Conservation (phyloP, 441 rosid genomes). For the Raphanus hybrid region DNA sequence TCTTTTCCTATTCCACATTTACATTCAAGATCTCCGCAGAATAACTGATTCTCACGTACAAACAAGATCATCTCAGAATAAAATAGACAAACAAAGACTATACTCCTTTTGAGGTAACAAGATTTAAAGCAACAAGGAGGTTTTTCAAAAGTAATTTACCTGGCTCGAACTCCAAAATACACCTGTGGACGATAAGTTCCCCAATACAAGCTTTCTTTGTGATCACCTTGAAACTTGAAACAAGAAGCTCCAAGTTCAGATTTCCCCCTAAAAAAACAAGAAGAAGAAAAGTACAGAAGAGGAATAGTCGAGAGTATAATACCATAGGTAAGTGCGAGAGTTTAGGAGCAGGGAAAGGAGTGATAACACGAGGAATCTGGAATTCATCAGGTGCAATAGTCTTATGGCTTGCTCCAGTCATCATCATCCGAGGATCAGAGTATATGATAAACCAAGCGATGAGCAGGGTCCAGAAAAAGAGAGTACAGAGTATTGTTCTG, state of each 20-base stretch:
- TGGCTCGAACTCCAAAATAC: constrained; percentile 91
- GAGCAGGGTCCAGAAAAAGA: not conserved
- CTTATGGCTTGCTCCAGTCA: constrained; percentile 49
- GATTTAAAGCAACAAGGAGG: not conserved
- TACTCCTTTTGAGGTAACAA: not conserved
- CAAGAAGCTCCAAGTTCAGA: constrained; percentile 8
- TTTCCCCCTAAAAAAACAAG: not conserved
- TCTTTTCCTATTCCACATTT: not conserved
- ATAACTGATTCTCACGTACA: not conserved
- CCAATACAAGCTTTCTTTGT: constrained; percentile 90
- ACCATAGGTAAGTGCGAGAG: constrained; percentile 78
- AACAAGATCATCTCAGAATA: not conserved
- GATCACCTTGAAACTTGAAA: constrained; percentile 87
- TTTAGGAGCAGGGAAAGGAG: constrained; percentile 86
- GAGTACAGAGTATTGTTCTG: not conserved
- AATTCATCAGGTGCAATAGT: constrained; percentile 34
- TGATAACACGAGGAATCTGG: constrained; percentile 67
- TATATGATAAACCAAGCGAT: not conserved
- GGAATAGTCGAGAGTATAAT: constrained; percentile 8
- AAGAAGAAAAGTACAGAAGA: not conserved
- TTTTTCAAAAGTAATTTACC: constrained; percentile 45
- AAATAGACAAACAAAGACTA: not conserved
- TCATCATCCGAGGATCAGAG: constrained; percentile 27
- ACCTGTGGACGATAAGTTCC: constrained; percentile 96
- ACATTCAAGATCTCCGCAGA: no score